phyloP scores from a whole-genome alignment of 1,284 basidiomycete species.

The Ceraceosorus bombacis region DNA sequence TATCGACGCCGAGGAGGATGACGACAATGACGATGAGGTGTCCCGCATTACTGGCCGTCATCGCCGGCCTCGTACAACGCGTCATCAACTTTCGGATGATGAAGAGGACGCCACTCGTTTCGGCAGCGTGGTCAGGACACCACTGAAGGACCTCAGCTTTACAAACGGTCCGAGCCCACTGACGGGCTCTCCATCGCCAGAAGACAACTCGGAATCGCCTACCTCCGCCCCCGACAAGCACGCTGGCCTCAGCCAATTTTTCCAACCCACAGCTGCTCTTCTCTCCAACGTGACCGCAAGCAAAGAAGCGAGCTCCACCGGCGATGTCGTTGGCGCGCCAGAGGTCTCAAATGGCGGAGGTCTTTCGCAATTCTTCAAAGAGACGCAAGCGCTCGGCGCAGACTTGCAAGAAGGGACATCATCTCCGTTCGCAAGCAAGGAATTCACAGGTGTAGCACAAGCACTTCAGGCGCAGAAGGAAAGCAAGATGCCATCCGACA shows the following conservation, averaged over 20 bases:
- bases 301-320: background rate
- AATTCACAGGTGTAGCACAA: too few relatives aligned
- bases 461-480: too few relatives aligned
- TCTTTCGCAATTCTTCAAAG: slow-evolving; percentile 10
- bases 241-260: background rate
- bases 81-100: slow-evolving; percentile 11
- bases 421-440: too few relatives aligned
- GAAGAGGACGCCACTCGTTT: slow-evolving; percentile 13
- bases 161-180: too few relatives aligned
- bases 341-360: background rate
- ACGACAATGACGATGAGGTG: background rate
- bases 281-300: background rate
- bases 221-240: background rate
- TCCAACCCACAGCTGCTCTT: background rate
- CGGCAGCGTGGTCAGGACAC: background rate
- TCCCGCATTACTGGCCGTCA: background rate
- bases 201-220: background rate
- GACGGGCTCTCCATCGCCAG: too few relatives aligned
- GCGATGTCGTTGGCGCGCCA: background rate
- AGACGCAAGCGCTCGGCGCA: background rate
- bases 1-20: background rate
- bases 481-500: slow-evolving; percentile 13
- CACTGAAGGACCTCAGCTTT: background rate
- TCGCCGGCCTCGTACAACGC: background rate
- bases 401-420: background rate